Conservation (phyloP, 83 land plant species). For the Thuja plicata region DNA sequence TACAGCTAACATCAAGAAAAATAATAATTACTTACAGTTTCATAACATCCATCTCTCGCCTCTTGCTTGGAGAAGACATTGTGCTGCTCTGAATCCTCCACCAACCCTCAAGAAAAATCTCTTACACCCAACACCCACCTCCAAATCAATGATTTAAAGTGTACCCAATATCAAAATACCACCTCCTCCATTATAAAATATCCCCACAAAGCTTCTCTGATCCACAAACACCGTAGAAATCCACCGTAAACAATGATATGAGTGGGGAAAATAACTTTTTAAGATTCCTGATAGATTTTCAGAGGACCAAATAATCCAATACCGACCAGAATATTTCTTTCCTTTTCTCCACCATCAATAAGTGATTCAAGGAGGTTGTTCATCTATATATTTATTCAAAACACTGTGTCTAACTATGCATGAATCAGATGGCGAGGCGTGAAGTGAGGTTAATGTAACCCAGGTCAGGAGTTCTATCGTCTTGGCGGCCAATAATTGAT, state of each 20-base stretch:
- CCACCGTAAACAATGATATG: background rate
- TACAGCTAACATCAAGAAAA: conserved; percentile 2
- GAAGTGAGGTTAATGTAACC: background rate
- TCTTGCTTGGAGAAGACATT: conserved; percentile 96
- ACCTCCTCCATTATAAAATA: background rate
- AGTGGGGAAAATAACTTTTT: background rate
- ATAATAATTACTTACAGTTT: conserved; percentile 54
- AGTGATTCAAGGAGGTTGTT: background rate
- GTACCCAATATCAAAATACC: background rate
- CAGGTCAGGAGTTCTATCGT: background rate
- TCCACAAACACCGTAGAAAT: background rate
- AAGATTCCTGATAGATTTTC: conserved; percentile 6
- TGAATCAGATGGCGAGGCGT: background rate
- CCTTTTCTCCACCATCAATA: background rate
- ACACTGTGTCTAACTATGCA: background rate
- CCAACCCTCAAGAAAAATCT: background rate
- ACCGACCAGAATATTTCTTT: background rate
- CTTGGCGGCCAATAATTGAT: background rate
- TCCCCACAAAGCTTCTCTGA: background rate
- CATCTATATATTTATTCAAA: background rate
- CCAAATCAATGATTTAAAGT: background rate
- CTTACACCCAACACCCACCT: background rate
- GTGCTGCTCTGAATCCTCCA: conserved; percentile 9
- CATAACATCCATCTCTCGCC: conserved; percentile 94
- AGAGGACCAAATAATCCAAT: background rate